Percentiles rank a stretch among this genome's conserved stretches.
These are phyloP conservation scores for Podospora pseudoanserina DNA, from an alignment of 495 filamentous ascomycete genomes.

Conservation along the genomic window DNA sequence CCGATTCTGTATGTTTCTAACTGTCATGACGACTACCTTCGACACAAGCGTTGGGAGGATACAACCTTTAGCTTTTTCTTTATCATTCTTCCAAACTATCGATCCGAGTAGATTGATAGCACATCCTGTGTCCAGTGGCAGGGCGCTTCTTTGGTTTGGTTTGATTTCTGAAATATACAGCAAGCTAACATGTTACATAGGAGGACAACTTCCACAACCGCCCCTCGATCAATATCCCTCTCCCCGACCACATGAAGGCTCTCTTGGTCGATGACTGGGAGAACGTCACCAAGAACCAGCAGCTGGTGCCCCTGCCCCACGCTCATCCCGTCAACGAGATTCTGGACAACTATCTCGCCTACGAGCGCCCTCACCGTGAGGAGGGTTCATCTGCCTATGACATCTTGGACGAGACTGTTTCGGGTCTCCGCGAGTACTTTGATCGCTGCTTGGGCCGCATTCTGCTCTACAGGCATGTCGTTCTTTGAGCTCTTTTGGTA, in stretches of 20 bases:
- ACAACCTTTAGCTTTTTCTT: background rate
- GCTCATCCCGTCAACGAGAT: constrained; percentile 69
- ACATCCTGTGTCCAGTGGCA: constrained; percentile 2
- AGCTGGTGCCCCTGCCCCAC: constrained; percentile 80
- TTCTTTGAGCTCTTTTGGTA: background rate
- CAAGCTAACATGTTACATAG: constrained; percentile 46
- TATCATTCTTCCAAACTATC: background rate
- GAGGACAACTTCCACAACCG: constrained; percentile 78
- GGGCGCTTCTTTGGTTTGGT: background rate
- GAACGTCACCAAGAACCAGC: constrained; percentile 90
- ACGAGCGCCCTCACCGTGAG: constrained; percentile 63
- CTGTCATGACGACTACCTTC: background rate
- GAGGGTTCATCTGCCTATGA: constrained; percentile 66
- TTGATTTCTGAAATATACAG: background rate
- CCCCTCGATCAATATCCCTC: constrained; percentile 74
- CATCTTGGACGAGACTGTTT: constrained; percentile 81
- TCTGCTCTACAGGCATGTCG: constrained; percentile 69
- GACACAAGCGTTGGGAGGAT: background rate
- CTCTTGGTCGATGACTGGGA: constrained; percentile 98
- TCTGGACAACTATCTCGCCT: constrained; percentile 69
- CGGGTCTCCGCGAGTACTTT: constrained; percentile 87
- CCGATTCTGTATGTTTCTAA: background rate
- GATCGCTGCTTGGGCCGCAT: constrained; percentile 80
- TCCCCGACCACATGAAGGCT: constrained; percentile 82
- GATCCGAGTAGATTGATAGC: constrained; percentile 8